Percentiles rank a stretch among this genome's conserved stretches.
Evolutionary conservation across 1,139 yeast species (phyloP).

Genomic region (Lodderomyces parapsilosis): DNA sequence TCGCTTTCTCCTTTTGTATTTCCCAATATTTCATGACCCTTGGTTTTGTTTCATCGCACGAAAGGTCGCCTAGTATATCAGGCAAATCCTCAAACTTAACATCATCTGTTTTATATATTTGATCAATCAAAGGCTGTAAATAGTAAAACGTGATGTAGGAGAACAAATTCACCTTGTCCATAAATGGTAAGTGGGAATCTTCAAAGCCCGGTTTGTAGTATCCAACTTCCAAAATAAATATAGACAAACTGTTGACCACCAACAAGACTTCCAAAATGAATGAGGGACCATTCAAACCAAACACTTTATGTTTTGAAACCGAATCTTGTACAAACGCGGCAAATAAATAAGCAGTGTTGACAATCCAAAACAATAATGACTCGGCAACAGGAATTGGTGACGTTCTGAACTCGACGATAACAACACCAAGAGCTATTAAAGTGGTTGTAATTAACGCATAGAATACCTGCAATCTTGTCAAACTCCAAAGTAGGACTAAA

Average conservation of each 20-base stretch:
- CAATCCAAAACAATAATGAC: constrained; percentile 33
- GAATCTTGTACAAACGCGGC: constrained; percentile 29
- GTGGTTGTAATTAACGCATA: constrained; percentile 16
- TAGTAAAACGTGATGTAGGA: constrained; percentile 24
- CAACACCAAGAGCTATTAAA: constrained; percentile 28
- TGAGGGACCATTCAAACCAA: constrained; percentile 17
- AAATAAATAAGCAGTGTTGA: constrained; percentile 17
- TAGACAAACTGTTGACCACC: constrained; percentile 26
- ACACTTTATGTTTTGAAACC: constrained; percentile 28
- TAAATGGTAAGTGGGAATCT: constrained; percentile 28
- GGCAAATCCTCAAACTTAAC: constrained; percentile 24
- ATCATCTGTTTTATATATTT: constrained; percentile 21
- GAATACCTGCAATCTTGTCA: constrained; percentile 9
- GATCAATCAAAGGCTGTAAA: constrained; percentile 24
- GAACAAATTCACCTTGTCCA: constrained; percentile 22
- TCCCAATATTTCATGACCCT: constrained; percentile 13
- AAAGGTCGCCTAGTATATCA: constrained; percentile 14
- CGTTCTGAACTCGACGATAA: constrained; percentile 32
- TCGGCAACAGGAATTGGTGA: constrained; percentile 26
- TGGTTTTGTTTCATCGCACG: constrained; percentile 12
- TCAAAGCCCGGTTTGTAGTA: constrained; percentile 46
- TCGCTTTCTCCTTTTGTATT: constrained; percentile 6
- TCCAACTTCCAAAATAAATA: constrained; percentile 38
- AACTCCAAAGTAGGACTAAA: constrained; percentile 4
- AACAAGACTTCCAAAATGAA: constrained; percentile 20